Base-by-base conservation (phyloP, 805 yeast species). In the Candida michaelii region DNA sequence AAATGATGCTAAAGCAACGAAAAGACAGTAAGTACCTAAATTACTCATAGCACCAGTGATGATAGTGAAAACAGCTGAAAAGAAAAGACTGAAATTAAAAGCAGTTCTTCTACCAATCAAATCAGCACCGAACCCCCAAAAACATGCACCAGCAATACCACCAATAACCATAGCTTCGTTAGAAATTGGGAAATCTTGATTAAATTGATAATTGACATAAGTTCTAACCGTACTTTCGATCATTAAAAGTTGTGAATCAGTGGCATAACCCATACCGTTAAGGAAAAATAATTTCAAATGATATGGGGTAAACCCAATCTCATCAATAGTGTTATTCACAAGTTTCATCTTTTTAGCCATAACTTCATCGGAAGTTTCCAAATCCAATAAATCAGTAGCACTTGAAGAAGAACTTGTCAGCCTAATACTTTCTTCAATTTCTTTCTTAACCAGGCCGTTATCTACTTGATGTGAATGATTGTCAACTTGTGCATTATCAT, bases 111-210 rank as follows among this genome's bases (percentile, higher is more conserved):
- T 62, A 24, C 83, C 83, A 36, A 78, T 74, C 34, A 77, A 54
- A 59, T 78, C 83, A 17, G 78, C 79, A 38, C 71, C 65, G 44
- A 76, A 66, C 7, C 83, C 83, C 80, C 82, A 77, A 46, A 75
- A 59, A n/a, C 74, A 43, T 1, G 80, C 76, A 16, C 85, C 85
- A 30, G 58, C 52, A 21, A 79, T 64, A 50, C 79, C 62, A 14
- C 82, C 83, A 12, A 52, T 53, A 30, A 60, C 63, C 39, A 60
- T 53, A 13, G 60, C 47, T 33, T 55, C 62, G 35, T 59, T 54
- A n/a, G 59, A 49, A 2, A 53, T 47, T 2, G 66, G 62, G 42
- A 48, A 61, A 7, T 34, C 36, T 30, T 55, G 48, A 17, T 54
- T 55, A 49, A 59, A 60, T 43, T 60, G 66, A 34, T 54, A 54